Base-by-base conservation (phyloP, 1,284 basidiomycete species). In the Cryptococcus hybrid region DNA sequence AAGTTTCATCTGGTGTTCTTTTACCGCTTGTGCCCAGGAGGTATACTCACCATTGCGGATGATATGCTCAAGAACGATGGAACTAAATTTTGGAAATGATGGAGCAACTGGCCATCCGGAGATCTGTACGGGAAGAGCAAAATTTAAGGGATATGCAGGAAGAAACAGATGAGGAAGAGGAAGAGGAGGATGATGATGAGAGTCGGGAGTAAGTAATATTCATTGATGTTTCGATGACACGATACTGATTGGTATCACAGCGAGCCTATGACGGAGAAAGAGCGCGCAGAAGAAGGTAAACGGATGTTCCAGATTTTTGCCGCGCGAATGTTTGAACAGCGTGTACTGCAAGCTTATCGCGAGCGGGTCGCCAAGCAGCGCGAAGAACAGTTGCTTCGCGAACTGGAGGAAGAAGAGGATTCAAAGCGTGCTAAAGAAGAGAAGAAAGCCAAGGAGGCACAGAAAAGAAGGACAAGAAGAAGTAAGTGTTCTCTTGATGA, bases 51-150 rank as follows among this genome's bases (percentile, higher is more conserved):
- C n/a, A 95, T 99, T 52, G 95, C 95, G 51, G 95, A 99, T 73
- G 95, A 99, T 80, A 85, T 99, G 52, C 83, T 98, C 67, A 96
- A 96, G 82, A 98, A 98, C 72, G 94, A 99, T 71, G 95, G 93
- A 3, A 91, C 93, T 70, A 98, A 97, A 81, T 98, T 99, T 81
- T 99, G 69, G 94, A 99, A 81, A 99, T 99, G 95, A 99, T 99
- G 95, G 95, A 99, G 78, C 92, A 96, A 78, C 85, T 99, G 39
- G 94, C 95, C 0, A 93, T 98, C 74, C 86, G 92, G 58, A 85
- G 93, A 46, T 90, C 94, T 84, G 87, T 90, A 64, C 85, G 95
- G 3, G 94, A 97, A 71, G 92, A 94, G 73, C 88, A 93, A 76
- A 74, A 74, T 54, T 58, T 65, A 11, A 66, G 63, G 40, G 90